Evolutionary conservation across 2,329 filamentous ascomycete genomes (phyloP), one percentile per base, ranked within the genome.

Genomic region (Rhinocladiella mackenziei): DNA sequence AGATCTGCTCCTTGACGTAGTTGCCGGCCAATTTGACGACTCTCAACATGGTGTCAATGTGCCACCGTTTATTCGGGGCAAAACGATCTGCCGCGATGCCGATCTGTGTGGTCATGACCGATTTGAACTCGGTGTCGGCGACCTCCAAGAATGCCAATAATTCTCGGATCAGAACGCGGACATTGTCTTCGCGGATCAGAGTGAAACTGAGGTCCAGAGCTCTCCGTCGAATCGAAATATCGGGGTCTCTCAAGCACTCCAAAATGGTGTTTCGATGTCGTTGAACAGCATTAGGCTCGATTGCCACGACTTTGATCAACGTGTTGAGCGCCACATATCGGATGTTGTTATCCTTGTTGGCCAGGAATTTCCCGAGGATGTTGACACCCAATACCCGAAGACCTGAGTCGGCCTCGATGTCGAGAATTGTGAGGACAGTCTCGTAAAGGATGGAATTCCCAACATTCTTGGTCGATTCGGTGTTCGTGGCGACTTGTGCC

Each of bases 291-390:
- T 97, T 97, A 10, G 92, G 92, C 64, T 98, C 92, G 36, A 98
- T 89, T 3, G 92, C 92, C 34, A 98, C 92, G 13, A 98, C 92
- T 68, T 96, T 97, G 70, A 96, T 94, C 37, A 98, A 73, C 0
- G 92, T 98, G 67, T 98, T 98, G 39, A 98, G 74, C 13, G 92
- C 92, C 39, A 98, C 92, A 62, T 98, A 98, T 65, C 92, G 84
- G 59, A 98, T 98, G 63, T 98, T 98, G 74, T 98, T 98, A 68
- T 98, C 92, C 58, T 91, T 83, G 72, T 98, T 98, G n/a, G 89
- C 84, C 51, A 98, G 70, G 69, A 98, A 98, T 64, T 97, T 98
- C 63, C 94, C 92, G 17, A 98, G 79, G 55, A 98, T 98, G 63
- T 98, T 98, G 57, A 98, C 92, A 60, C 92, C 92, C 18, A 98